Base-by-base conservation (phyloP, 345 rosid species). In the Boechera retrofracta region DNA sequence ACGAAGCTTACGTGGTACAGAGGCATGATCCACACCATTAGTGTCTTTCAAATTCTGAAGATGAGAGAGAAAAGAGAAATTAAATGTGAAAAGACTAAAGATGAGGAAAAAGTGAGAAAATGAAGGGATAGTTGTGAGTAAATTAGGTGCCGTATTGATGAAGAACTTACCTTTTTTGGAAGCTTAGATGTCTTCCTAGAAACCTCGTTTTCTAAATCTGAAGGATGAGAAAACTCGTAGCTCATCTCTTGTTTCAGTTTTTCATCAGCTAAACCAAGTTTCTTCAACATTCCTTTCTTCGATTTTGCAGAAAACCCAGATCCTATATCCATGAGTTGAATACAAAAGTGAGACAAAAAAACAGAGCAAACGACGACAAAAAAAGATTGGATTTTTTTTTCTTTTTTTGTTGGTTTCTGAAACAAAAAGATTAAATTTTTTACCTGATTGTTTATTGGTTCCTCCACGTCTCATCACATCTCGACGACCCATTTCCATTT, bases 1-100 rank as follows among this genome's bases (percentile, higher is more conserved):
- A 62, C 98, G 98, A 77, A 91, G 89, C 91, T 89, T 94, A 73
- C 98, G 85, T 24, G 98, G 98, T 73, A 94, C 87, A 72, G 94
- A 82, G 80, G 96, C 86, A 81, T 87, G 93, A 82, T 77, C 86
- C 69, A 86, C 92, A 63, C 85, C 89, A 69, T 82, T 82, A 75
- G 67, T 78, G 75, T 82, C 89, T 69, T 86, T 79, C 63, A 81
- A 75, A 70, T 76, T 71, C 92, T 89, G 79, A 73, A 58, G 8
- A 31, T 10, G 45, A 28, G 5, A 72, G 58, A 9, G 11, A 62
- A 29, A 47, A 6, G 13, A 51, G 62, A 31, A 67, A 64, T 41
- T 53, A 31, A 41, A 57, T 41, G 48, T 51, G 61, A 53, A 29
- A 58, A 18, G 45, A 52, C 5, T 29, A 53, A 47, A 29, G 1